Evolutionary conservation across 2,329 filamentous ascomycete genomes (phyloP).

Genomic region (Hymenoscyphus scutula): DNA sequence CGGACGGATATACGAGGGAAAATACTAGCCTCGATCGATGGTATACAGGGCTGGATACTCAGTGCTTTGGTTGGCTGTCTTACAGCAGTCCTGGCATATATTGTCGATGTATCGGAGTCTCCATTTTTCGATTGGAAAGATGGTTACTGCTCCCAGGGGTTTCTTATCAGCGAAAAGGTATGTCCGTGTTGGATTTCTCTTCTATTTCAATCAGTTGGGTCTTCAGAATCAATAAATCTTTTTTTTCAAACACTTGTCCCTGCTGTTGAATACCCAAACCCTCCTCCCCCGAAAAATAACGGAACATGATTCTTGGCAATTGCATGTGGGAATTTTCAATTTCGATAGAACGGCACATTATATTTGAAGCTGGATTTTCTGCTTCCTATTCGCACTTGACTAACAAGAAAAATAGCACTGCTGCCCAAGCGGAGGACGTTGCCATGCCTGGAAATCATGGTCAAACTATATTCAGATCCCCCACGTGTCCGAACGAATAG

Average conservation of each 20-base stretch:
- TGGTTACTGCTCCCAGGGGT: constrained; percentile 72
- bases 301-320: neutral
- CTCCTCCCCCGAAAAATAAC: neutral
- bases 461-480: constrained; percentile 42
- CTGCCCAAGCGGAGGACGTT: constrained; percentile 54
- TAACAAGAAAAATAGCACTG: constrained; percentile 43
- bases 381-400: constrained; percentile 8
- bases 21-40: constrained; percentile 73
- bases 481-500: constrained; percentile 48
- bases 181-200: constrained; percentile 17
- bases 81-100: constrained; percentile 82
- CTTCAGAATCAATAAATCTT: neutral
- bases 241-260: neutral
- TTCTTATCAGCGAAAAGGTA: constrained; percentile 72
- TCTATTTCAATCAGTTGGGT: neutral
- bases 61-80: constrained; percentile 86
- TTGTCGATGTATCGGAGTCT: constrained; percentile 82
- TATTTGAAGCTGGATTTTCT: neutral
- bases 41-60: constrained; percentile 89
- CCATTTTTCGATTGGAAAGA: constrained; percentile 88
- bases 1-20: constrained; percentile 85
- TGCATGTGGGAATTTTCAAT: neutral
- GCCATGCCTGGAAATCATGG: constrained; percentile 62
- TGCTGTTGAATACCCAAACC: neutral
- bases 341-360: neutral